These are phyloP conservation scores for Penicillium taxi DNA, from an alignment of 495 filamentous ascomycete genomes.

Conservation along the genomic window DNA sequence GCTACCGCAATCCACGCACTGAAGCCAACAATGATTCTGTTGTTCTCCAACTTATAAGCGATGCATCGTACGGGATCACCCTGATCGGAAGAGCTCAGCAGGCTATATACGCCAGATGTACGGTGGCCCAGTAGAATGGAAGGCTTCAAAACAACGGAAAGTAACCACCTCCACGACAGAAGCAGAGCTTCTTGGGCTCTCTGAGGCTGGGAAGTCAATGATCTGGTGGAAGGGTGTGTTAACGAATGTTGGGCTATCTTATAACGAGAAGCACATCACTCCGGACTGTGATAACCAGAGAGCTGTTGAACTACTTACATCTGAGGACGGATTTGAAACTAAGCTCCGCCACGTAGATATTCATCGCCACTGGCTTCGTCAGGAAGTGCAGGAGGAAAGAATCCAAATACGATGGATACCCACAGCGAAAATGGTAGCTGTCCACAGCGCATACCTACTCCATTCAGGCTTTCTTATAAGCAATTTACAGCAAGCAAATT, in stretches of 20 bases:
- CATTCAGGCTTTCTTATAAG: too few relatives aligned
- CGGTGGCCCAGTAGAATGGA: conserved; percentile 15
- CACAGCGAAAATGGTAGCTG: conserved; percentile 5
- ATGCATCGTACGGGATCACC: conserved; percentile 16
- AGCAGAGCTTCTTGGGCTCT: conserved; percentile 11
- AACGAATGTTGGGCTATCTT: not conserved
- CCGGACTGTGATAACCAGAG: conserved; percentile 1
- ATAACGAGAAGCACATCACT: not conserved
- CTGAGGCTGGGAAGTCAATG: conserved; percentile 1
- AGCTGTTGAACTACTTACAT: conserved; percentile 1
- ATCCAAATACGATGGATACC: conserved; percentile 4
- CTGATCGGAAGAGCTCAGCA: conserved; percentile 10
- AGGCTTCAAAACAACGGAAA: conserved; percentile 13
- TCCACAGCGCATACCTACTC: too few relatives aligned
- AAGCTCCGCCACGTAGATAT: conserved; percentile 16
- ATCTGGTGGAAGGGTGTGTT: conserved; percentile 8
- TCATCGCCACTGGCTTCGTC: conserved; percentile 9
- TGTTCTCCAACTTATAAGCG: conserved; percentile 5
- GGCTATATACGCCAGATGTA: conserved; percentile 15
- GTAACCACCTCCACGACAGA: conserved; percentile 11
- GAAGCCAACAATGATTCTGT: too few relatives aligned
- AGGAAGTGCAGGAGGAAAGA: conserved; percentile 6
- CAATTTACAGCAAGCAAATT: too few relatives aligned
- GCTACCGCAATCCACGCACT: conserved; percentile 1
- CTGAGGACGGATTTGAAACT: conserved; percentile 4